Evolutionary conservation across 257 asterid species (phyloP).

Genomic region (Przewalskia tangutica): DNA sequence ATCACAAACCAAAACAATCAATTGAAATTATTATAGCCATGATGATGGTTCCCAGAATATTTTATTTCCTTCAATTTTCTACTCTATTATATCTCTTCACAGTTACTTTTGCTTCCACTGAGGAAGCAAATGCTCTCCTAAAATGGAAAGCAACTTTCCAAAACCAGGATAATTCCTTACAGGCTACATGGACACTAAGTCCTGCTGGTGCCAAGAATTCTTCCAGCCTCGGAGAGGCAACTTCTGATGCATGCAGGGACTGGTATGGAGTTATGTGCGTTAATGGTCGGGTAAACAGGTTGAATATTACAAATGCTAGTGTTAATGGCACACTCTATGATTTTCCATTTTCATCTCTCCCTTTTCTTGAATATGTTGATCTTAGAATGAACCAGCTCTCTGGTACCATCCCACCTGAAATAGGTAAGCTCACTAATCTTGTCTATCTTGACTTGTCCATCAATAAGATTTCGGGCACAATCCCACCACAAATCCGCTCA

Average conservation of each 20-base stretch:
- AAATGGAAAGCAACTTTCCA: conserved; percentile 7
- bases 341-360: conserved; percentile 20
- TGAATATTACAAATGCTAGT: conserved; percentile 2
- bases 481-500: conserved; percentile 2
- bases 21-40: neutral
- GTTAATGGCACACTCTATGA: conserved; percentile 4
- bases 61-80: neutral
- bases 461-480: conserved; percentile 9
- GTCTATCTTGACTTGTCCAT: neutral
- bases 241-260: neutral
- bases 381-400: conserved; percentile 2
- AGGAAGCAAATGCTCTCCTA: conserved; percentile 15
- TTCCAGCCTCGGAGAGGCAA: neutral
- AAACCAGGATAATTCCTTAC: neutral
- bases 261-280: conserved; percentile 20
- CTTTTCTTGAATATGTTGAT: conserved; percentile 15
- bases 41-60: neutral
- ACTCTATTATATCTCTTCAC: neutral
- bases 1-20: neutral
- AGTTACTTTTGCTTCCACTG: neutral
- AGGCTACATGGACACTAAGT: conserved; percentile 8
- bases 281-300: neutral
- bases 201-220: neutral
- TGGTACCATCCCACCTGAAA: neutral
- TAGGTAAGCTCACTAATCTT: neutral